Conservation (phyloP, 129 eudicot genomes). For the Lactuca sativa region DNA sequence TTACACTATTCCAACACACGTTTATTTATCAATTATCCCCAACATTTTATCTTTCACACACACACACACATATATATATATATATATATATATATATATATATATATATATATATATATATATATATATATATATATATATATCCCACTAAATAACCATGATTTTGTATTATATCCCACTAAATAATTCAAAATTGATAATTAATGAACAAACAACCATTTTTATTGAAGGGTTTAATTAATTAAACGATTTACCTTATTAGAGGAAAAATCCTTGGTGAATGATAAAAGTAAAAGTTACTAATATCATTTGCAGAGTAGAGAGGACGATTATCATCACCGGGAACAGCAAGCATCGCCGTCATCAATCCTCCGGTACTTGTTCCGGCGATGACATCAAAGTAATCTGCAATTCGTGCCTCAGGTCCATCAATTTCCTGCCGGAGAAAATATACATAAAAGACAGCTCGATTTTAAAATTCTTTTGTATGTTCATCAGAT, state of each 20-base stretch:
- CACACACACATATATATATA: too few relatives aligned
- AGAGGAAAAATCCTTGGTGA: conserved; percentile 66
- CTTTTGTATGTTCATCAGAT: background rate
- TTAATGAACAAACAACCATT: too few relatives aligned
- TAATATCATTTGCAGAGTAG: conserved; percentile 55
- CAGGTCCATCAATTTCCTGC: conserved; percentile 69
- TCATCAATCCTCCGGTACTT: conserved; percentile 70
- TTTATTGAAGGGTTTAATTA: too few relatives aligned
- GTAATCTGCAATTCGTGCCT: conserved; percentile 73
- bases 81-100: too few relatives aligned
- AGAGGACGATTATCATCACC: conserved; percentile 54
- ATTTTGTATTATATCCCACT: background rate
- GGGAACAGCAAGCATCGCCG: conserved; percentile 76
- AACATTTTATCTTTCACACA: background rate
- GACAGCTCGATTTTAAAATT: background rate
- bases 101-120: too few relatives aligned
- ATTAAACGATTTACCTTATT: conserved; percentile 26
- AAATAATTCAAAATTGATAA: too few relatives aligned
- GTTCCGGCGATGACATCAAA: conserved; percentile 84
- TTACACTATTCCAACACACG: too few relatives aligned
- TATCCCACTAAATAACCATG: too few relatives aligned
- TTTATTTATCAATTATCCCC: background rate
- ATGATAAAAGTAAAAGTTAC: conserved; percentile 52
- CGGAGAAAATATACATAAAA: background rate
- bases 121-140: too few relatives aligned